Base-by-base conservation (phyloP, 75 land plant genomes). In the Picea sitchensis region DNA sequence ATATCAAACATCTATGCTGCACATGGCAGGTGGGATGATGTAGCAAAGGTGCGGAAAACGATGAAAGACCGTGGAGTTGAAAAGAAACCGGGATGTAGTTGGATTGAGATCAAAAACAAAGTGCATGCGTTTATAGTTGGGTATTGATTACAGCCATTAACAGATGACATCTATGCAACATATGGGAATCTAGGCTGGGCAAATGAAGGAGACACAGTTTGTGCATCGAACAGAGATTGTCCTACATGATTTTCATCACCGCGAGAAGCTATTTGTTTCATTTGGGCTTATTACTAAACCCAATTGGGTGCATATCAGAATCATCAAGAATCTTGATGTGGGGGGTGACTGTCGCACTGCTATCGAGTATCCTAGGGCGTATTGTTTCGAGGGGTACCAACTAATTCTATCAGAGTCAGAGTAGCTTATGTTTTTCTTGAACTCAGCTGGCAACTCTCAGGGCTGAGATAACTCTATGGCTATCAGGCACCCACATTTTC, bases 1-100 rank as follows among this genome's bases (percentile, higher is more conserved):
- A 71, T 77, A 14, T 60, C 78, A 77, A 61, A 36, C 36, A 34
- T 77, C 5, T 74, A 74, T 54, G 47, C 32, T 74, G 47, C 57
- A 23, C 8, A 21, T 17, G 58, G 32, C 58, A 54, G 30, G 15
- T 56, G 76, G 59, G 76, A 74, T 20, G 76, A 74, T 74, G 76
- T 74, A 51, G 7, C 13, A 26, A 56, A 47, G 56, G 41, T 74
- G 3, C 44, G 47, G 59, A n/a, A 26, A 56, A 7, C 14, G 7
- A 74, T 54, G 59, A 54, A 56, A 74, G 32, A 44, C n/a, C 18
- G n/a, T 32, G 76, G 57, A 23, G 59, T n/a, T 47, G 17, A 21
- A 12, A 74, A 51, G 47, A n/a, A 51, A 14, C 76, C 47, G n/a
- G 57, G 75, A 44, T 20, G 57, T 6, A 51, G 47, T n/a, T 73